These are phyloP conservation scores for Penicillium maclennaniae DNA, from an alignment of 495 filamentous ascomycete species.

Conservation along the genomic window DNA sequence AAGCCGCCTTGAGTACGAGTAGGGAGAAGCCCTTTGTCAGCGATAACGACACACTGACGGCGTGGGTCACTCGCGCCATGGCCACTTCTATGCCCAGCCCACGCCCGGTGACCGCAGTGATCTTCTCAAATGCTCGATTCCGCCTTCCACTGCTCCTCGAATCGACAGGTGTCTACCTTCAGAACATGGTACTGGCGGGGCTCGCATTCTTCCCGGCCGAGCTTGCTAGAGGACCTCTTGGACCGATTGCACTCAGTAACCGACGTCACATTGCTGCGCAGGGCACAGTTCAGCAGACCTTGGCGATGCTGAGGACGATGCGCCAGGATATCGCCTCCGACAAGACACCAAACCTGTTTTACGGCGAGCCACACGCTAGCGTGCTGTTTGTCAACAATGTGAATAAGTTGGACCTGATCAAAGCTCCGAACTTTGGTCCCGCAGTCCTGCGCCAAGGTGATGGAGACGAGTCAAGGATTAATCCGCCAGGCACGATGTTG, in stretches of 20 bases:
- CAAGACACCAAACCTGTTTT: conserved; percentile 5
- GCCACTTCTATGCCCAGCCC: conserved; percentile 5
- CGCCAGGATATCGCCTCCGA: conserved; percentile 8
- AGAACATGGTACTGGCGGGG: conserved; percentile 15
- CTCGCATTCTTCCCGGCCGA: conserved; percentile 11
- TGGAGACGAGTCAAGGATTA: conserved; percentile 4
- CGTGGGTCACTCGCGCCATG: conserved; percentile 8
- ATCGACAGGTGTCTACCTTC: conserved; percentile 11
- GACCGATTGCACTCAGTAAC: conserved; percentile 13
- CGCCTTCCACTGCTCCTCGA: conserved; percentile 7
- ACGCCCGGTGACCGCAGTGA: conserved; percentile 12
- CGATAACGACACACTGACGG: conserved; percentile 14
- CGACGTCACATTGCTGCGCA: conserved; percentile 11
- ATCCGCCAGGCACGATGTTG: conserved; percentile 15
- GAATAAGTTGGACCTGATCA: conserved; percentile 14
- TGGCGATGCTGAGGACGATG: conserved; percentile 4
- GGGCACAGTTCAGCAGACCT: conserved; percentile 8
- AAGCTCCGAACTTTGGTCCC: conserved; percentile 7
- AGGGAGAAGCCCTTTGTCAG: conserved; percentile 8
- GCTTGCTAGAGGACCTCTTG: conserved; percentile 1
- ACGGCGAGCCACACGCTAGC: conserved; percentile 7
- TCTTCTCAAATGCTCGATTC: conserved; percentile 8
- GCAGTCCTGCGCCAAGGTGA: conserved; percentile 14
- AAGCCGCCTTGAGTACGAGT: background rate
- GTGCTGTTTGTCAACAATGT: conserved; percentile 15